These are phyloP conservation scores for Neofusicoccum parvum DNA, from an alignment of 2,329 filamentous ascomycete genomes.

Conservation along the genomic window DNA sequence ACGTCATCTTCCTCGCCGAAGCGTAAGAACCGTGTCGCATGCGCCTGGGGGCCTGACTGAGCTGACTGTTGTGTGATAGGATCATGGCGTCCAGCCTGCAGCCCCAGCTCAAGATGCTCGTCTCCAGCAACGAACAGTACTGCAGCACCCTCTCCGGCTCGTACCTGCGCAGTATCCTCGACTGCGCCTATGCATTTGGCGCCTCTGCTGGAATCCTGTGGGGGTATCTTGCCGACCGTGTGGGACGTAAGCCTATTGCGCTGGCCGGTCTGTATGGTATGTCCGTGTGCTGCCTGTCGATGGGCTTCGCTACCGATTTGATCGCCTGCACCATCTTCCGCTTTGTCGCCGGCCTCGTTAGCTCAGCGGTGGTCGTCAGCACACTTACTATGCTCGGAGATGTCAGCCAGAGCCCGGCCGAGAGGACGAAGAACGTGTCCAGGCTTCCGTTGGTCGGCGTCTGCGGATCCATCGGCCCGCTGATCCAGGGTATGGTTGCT, in stretches of 20 bases:
- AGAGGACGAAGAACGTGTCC: slow-evolving; percentile 46
- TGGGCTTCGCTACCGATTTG: slow-evolving; percentile 50
- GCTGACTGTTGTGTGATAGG: slow-evolving; percentile 25
- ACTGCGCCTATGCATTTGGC: slow-evolving; percentile 52
- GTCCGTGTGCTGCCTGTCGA: slow-evolving; percentile 47
- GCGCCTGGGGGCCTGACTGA: background rate
- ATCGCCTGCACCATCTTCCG: slow-evolving; percentile 46
- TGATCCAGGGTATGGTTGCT: slow-evolving; percentile 47
- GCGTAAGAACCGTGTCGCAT: slow-evolving; percentile 34
- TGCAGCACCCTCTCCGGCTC: slow-evolving; percentile 49
- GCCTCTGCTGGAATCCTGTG: slow-evolving; percentile 48
- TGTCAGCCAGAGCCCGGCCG: slow-evolving; percentile 38
- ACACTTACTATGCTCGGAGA: slow-evolving; percentile 52
- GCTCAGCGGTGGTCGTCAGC: slow-evolving; percentile 48
- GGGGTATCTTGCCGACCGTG: slow-evolving; percentile 47
- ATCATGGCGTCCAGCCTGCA: slow-evolving; percentile 54
- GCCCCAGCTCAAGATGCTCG: slow-evolving; percentile 49
- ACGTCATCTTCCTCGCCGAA: slow-evolving; percentile 51
- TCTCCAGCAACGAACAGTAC: slow-evolving; percentile 44
- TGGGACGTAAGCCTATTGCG: slow-evolving; percentile 48
- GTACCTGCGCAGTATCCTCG: slow-evolving; percentile 51
- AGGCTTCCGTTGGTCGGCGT: slow-evolving; percentile 48
- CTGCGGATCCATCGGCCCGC: slow-evolving; percentile 48
- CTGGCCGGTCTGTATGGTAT: slow-evolving; percentile 48
- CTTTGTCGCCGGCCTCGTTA: slow-evolving; percentile 47